Evolutionary conservation across 2,329 filamentous ascomycete species (phyloP).

Genomic region (Aschersonia sp.): DNA sequence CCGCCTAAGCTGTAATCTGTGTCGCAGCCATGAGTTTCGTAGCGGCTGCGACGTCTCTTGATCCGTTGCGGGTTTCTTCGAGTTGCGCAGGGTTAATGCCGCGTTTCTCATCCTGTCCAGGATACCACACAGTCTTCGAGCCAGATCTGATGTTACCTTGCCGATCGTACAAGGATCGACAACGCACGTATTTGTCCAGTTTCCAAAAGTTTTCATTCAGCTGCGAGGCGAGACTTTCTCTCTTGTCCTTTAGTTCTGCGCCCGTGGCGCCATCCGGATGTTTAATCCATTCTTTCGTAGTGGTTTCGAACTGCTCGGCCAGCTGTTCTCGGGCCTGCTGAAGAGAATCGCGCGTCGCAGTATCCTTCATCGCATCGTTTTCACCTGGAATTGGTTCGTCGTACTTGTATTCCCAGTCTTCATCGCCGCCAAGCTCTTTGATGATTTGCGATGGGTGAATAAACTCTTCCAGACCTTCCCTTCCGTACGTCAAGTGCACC

Average conservation of each 20-base stretch:
- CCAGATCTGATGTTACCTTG: constrained; percentile 3
- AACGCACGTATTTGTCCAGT: constrained; percentile 52
- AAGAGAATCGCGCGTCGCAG: constrained; percentile 30
- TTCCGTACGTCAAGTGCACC: constrained; percentile 52
- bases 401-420: constrained; percentile 52
- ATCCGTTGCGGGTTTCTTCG: not conserved
- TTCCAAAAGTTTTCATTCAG: constrained; percentile 53
- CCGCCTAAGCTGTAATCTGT: constrained; percentile 1
- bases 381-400: constrained; percentile 44
- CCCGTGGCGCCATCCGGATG: constrained; percentile 12
- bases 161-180: constrained; percentile 48
- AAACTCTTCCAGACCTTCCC: constrained; percentile 45
- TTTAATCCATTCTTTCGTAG: constrained; percentile 44
- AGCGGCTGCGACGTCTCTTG: not conserved
- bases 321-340: constrained; percentile 35
- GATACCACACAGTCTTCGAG: constrained; percentile 2
- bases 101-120: not conserved
- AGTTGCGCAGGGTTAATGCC: not conserved
- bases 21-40: not conserved
- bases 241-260: constrained; percentile 14
- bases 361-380: constrained; percentile 35
- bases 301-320: constrained; percentile 39
- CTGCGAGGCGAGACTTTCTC: constrained; percentile 32
- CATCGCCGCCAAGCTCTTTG: constrained; percentile 42
- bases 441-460: constrained; percentile 49